Base-by-base conservation (phyloP, 495 filamentous ascomycete species). In the Achaetomiella virescens region DNA sequence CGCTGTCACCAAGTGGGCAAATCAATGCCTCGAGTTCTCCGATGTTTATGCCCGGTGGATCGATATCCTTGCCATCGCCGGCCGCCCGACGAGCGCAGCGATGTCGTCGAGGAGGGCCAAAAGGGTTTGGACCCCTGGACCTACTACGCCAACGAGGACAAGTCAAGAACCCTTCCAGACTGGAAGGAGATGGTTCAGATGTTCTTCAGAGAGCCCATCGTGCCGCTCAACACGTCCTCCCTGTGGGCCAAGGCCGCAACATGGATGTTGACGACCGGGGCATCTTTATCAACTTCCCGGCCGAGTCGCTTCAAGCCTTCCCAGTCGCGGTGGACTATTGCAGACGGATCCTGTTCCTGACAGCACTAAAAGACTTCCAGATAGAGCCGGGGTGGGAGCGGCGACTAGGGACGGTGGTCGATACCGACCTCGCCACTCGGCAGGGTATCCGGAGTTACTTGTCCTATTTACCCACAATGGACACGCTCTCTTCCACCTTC, bases 41-140 rank as follows among this genome's bases (percentile, higher is more conserved):
- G 89, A 95, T 63, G 77, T 90, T 12, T 75, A 83, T 20, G 93
- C 86, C 37, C 82, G 92, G 42, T 97, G 90, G 90, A 86, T 95
- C 45, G 81, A 96, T 70, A 75, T 97, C 29, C 77, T 96, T 57
- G 90, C 90, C 38, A 69, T 95, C 40, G 81, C 85, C 35, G 77
- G 77, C 18, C 78, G 79, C 71, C 75, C 5, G 74, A 77, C 33
- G 84, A 89, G 62, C 79, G 86, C 45, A 85, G 85, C 38, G 92
- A 97, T 63, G 83, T 96, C 0, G 68, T 88, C 0, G 93, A 97
- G 66, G 92, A 98, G 71, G 93, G 89, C 2, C 87, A 81, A 54
- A 91, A 91, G 67, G 93, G 93, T 2, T 79, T 95, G 2, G 86
- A 79, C 57, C 77, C 72, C 1, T 80, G 75, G 78, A 77, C 66